Evolutionary conservation across 106 monocot species (phyloP), one percentile per base, ranked within the genome.

Genomic region (Dioscorea zingiberensis): DNA sequence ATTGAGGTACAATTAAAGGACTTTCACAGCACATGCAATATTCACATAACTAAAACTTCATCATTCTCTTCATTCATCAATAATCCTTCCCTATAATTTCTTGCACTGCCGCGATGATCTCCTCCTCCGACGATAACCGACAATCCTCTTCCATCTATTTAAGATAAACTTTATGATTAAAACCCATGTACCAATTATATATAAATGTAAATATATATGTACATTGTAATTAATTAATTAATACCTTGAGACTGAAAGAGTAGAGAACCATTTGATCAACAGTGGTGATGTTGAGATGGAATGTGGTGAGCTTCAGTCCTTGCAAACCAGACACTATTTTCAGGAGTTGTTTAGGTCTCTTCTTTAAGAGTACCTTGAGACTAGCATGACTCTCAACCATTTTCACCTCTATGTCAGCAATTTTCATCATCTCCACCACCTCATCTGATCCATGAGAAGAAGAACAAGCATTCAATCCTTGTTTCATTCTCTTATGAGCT

Each of bases 341-440:
- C 3, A 79, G 63, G 1, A 87, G 66, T 76, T 87, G 86, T 61
- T 76, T 87, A 8, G 86, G 82, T 63, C 54, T 64, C 62, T 63
- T 63, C 44, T 29, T 73, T 22, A 65, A 54, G 16, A 87, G 60
- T 5, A 87, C 64, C 75, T 83, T 87, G 49, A 87, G 63, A 60
- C 74, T 87, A 21, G 76, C 87, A 51, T 87, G 87, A 59, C 68
- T 80, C 46, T 87, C 87, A 18, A 80, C 74, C 73, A 87, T 74
- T 6, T 70, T 77, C 58, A 80, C 87, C 64, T 87, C 83, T 22
- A 87, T 71, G 68, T 80, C 71, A 3, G 83, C 87, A 23, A 65
- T 21, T 1, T 51, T 3, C 70, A n/a, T 12, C 3, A 1, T 11
- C 17, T 60, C 12, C 13, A 27, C 17, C 28, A 6, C 25, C 17